phyloP scores from a whole-genome alignment of 805 yeast genomes.

The Kazachstania martiniae region DNA sequence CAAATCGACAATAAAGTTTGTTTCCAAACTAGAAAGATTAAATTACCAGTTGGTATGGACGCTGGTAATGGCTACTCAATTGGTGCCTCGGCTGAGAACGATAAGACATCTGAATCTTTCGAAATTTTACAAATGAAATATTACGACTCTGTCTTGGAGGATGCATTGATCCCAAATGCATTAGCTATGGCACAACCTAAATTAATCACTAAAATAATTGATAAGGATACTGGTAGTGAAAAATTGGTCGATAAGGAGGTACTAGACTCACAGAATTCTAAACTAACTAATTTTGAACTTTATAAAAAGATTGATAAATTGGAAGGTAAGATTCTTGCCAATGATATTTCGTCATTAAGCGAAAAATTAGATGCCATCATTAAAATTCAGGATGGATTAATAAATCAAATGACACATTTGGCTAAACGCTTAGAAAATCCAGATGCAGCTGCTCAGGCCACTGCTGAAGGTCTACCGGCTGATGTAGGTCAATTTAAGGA shows the following conservation, averaged over 20 bases:
- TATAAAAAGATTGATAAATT: conserved; percentile 25
- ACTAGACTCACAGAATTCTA: conserved; percentile 15
- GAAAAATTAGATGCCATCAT: conserved; percentile 16
- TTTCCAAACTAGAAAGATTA: conserved; percentile 50
- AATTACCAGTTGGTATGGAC: conserved; percentile 28
- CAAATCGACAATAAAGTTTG: conserved; percentile 66
- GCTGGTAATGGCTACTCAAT: conserved; percentile 26
- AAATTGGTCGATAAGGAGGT: conserved; percentile 22
- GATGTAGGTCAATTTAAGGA: conserved; percentile 17
- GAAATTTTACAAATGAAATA: conserved; percentile 53
- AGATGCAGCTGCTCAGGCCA: conserved; percentile 1
- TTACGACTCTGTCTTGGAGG: conserved; percentile 42
- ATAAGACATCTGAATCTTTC: conserved; percentile 43
- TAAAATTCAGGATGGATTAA: conserved; percentile 15
- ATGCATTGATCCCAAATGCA: conserved; percentile 49
- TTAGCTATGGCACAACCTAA: conserved; percentile 35
- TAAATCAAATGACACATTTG: conserved; percentile 15
- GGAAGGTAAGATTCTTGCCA: conserved; percentile 29
- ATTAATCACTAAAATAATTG: conserved; percentile 33
- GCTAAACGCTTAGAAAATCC: conserved; percentile 5
- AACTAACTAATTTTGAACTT: conserved; percentile 18
- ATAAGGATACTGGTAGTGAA: conserved; percentile 27
- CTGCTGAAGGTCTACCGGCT: conserved; percentile 1
- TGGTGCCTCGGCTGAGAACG: conserved; percentile 45
- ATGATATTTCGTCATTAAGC: conserved; percentile 23